Evolutionary conservation across 225 moss, liverwort and hornwort species (phyloP).

Genomic region (Thuidium tamariscinum): DNA sequence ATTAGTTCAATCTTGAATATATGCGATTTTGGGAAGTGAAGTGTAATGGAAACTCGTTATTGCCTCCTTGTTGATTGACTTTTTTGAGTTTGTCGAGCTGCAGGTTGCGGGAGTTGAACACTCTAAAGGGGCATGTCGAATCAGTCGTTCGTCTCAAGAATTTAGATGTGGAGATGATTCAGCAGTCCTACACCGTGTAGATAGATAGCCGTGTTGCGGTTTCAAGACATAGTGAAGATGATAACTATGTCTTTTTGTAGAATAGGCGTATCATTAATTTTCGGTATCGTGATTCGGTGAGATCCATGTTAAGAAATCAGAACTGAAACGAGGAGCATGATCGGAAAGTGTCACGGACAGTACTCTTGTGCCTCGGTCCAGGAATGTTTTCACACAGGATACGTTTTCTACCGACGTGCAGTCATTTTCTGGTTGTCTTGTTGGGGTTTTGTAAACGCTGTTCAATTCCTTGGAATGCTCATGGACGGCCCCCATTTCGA

Average conservation of each 20-base stretch:
- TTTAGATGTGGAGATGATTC: slow-evolving; percentile 72
- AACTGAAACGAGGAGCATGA: not conserved
- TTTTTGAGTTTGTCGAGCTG: not conserved
- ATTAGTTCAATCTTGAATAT: not conserved
- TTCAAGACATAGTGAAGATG: not conserved
- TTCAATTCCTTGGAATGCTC: not conserved
- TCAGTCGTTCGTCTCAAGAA: slow-evolving; percentile 79
- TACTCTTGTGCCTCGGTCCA: not conserved
- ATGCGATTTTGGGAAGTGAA: not conserved
- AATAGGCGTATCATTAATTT: not conserved
- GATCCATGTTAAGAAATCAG: not conserved
- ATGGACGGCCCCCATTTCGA: not conserved
- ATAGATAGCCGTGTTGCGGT: not conserved
- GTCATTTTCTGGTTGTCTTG: not conserved
- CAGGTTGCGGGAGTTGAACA: slow-evolving; percentile 69
- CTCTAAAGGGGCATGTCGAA: slow-evolving; percentile 80
- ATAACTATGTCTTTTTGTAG: slow-evolving; percentile 9
- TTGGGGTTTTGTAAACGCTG: not conserved
- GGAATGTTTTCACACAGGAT: not conserved
- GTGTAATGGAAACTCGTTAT: not conserved
- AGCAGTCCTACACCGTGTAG: slow-evolving; percentile 75
- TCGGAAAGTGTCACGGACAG: not conserved
- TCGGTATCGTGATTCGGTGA: not conserved
- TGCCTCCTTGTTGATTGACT: not conserved
- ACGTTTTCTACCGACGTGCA: not conserved